Conservation (phyloP, 78 protist species). For the Tieghemostelium lacteum region DNA sequence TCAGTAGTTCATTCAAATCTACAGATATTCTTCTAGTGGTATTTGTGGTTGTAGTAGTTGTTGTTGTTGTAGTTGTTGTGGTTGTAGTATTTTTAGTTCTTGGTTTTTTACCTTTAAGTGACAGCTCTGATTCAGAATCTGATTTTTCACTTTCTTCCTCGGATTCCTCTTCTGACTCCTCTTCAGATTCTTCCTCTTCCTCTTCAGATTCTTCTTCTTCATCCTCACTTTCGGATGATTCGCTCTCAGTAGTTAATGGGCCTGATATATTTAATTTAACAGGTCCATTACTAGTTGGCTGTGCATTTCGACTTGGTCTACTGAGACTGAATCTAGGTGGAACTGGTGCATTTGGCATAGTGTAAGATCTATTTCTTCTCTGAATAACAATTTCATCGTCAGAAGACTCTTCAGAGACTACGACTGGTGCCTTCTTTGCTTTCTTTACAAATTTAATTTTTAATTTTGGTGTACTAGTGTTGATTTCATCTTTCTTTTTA, state of each 20-base stretch:
- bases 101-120: no score
- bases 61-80: no score
- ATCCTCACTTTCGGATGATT: background rate
- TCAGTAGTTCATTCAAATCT: no score
- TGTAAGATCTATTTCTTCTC: background rate
- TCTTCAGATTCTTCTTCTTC: background rate
- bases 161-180: background rate
- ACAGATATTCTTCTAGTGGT: no score
- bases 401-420: background rate
- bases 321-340: no score
- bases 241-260: no score
- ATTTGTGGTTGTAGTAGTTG: no score
- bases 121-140: slow-evolving; percentile 24
- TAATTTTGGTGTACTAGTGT: slow-evolving; percentile 3
- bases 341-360: background rate
- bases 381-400: background rate
- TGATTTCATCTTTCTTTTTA: background rate
- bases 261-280: no score
- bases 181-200: background rate
- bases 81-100: no score
- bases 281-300: no score
- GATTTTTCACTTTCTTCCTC: slow-evolving; percentile 2
- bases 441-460: background rate
- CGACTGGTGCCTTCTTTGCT: background rate
- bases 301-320: no score